phyloP scores from a whole-genome alignment of 2,329 filamentous ascomycete genomes.

The Talaromyces amestolkiae region DNA sequence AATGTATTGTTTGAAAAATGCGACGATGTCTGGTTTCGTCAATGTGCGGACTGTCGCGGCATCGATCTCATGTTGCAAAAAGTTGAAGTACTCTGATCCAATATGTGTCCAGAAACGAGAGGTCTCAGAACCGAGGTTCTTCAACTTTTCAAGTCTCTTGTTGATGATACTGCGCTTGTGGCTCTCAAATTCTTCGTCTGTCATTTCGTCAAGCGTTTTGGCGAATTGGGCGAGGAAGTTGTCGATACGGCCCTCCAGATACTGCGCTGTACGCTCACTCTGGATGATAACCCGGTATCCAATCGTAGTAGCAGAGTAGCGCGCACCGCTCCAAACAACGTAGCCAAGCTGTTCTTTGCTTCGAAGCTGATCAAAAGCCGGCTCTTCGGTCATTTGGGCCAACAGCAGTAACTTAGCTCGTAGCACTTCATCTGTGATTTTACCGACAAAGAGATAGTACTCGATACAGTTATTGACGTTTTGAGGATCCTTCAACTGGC shows the following conservation, averaged over 20 bases:
- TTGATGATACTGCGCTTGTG: constrained; percentile 88
- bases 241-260: constrained; percentile 84
- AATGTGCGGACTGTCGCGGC: constrained; percentile 70
- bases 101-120: constrained; percentile 82
- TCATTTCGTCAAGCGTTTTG: constrained; percentile 69
- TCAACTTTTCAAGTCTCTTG: constrained; percentile 83
- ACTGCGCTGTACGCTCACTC: constrained; percentile 80
- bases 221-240: constrained; percentile 71
- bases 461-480: constrained; percentile 89
- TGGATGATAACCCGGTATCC: constrained; percentile 90
- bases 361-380: constrained; percentile 87
- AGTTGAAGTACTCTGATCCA: constrained; percentile 82
- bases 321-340: constrained; percentile 81
- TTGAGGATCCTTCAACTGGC: constrained; percentile 75
- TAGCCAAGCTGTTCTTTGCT: constrained; percentile 98
- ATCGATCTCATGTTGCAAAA: constrained; percentile 76
- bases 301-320: constrained; percentile 71
- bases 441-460: constrained; percentile 70
- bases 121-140: constrained; percentile 85
- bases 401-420: constrained; percentile 78
- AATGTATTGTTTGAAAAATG: constrained; percentile 76
- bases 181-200: constrained; percentile 77
- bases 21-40: constrained; percentile 74
- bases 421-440: constrained; percentile 64
- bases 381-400: constrained; percentile 88